Conservation (phyloP, 768 basidiomycete species). For the Phylloporus sp. region DNA sequence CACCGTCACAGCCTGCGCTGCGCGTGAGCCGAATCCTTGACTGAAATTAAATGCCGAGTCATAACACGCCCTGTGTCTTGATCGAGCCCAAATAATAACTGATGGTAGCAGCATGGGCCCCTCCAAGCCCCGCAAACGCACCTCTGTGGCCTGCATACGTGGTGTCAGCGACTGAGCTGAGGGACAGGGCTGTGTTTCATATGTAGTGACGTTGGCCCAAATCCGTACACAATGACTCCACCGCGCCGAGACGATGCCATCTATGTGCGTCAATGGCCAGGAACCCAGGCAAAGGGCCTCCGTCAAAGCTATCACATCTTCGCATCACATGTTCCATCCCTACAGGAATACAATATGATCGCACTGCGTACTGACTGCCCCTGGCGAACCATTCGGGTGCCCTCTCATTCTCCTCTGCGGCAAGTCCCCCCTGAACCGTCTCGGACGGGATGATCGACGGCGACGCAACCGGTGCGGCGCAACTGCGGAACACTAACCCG, state of each 20-base stretch:
- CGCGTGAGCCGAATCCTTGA: slow-evolving; percentile 2
- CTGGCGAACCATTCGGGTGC: slow-evolving; percentile 1
- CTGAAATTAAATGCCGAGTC: slow-evolving; percentile 24
- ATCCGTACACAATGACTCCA: slow-evolving; percentile 9
- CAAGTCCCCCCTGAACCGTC: neutral
- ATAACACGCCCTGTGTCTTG: slow-evolving; percentile 1
- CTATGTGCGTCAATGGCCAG: slow-evolving; percentile 15
- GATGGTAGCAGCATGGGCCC: slow-evolving; percentile 10
- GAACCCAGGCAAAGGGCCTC: slow-evolving; percentile 5
- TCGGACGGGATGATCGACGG: neutral
- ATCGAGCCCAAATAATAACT: neutral
- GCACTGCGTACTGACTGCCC: neutral
- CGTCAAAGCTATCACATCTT: slow-evolving; percentile 1
- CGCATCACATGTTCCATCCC: slow-evolving; percentile 4
- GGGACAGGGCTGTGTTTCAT: slow-evolving; percentile 2
- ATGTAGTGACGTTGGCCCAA: neutral
- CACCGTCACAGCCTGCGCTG: slow-evolving; percentile 11
- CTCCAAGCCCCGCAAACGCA: slow-evolving; percentile 3
- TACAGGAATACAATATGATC: neutral
- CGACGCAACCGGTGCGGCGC: neutral
- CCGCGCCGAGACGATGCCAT: slow-evolving; percentile 6
- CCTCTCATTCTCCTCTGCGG: no score
- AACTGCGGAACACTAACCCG: slow-evolving; percentile 3
- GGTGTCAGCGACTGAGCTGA: no score
- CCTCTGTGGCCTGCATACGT: neutral